Conservation (phyloP, 805 yeast genomes). For the Wickerhamiella occidentalis region DNA sequence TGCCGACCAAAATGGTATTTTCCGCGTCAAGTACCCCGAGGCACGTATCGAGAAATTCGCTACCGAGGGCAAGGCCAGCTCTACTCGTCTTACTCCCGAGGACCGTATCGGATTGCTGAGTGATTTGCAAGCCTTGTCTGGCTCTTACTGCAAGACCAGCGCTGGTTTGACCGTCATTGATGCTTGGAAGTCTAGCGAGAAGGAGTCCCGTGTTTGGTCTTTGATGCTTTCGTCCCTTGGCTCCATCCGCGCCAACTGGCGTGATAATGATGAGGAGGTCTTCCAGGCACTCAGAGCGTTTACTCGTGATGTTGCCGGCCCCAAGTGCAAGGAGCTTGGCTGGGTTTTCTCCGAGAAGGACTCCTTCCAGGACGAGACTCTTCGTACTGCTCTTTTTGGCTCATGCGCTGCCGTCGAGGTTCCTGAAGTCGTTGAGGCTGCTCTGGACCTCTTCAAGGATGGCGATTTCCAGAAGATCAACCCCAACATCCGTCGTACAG, state of each 20-base stretch:
- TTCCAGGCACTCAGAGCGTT: slow-evolving; percentile 34
- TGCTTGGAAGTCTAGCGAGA: slow-evolving; percentile 39
- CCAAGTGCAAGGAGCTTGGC: slow-evolving; percentile 46
- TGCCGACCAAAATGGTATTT: slow-evolving; percentile 49
- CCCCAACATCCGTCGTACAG: slow-evolving; percentile 57
- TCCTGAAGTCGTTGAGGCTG: slow-evolving; percentile 26
- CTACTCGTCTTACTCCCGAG: slow-evolving; percentile 39
- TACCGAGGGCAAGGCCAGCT: slow-evolving; percentile 38
- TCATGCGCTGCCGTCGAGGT: slow-evolving; percentile 27
- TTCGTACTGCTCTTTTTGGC: slow-evolving; percentile 46
- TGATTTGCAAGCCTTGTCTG: slow-evolving; percentile 45
- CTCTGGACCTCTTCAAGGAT: slow-evolving; percentile 36
- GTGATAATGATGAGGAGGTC: slow-evolving; percentile 35
- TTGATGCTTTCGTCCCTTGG: slow-evolving; percentile 35
- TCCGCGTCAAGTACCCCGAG: slow-evolving; percentile 43
- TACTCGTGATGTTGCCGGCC: slow-evolving; percentile 41
- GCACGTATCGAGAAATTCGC: slow-evolving; percentile 43
- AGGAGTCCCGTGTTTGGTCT: slow-evolving; percentile 44
- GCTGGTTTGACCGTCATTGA: slow-evolving; percentile 39
- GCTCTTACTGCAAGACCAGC: slow-evolving; percentile 40
- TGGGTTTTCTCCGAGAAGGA: slow-evolving; percentile 52
- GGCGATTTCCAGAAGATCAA: slow-evolving; percentile 53
- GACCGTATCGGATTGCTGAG: slow-evolving; percentile 56
- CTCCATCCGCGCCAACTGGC: slow-evolving; percentile 35
- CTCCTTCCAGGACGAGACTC: slow-evolving; percentile 43